Evolutionary conservation across 2,329 filamentous ascomycete genomes (phyloP).

Genomic region (Albifimbria verrucaria): DNA sequence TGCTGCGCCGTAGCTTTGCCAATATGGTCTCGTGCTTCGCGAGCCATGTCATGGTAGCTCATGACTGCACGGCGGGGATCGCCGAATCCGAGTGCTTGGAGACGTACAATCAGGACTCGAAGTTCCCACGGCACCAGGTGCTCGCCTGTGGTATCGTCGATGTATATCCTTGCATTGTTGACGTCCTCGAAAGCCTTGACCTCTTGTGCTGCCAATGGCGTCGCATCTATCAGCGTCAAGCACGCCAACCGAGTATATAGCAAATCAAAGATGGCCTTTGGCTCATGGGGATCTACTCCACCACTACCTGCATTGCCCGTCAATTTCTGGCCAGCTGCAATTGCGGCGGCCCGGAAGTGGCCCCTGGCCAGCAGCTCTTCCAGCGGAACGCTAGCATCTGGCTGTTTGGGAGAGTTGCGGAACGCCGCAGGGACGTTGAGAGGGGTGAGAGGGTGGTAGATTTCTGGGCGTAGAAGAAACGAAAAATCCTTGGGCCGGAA

Average conservation of each 20-base stretch:
- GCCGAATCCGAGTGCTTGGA: constrained; percentile 82
- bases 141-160: constrained; percentile 47
- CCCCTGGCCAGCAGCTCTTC: constrained; percentile 65
- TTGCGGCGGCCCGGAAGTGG: constrained; percentile 78
- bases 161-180: constrained; percentile 52
- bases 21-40: constrained; percentile 67
- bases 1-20: constrained; percentile 39
- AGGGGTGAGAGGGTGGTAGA: constrained; percentile 77
- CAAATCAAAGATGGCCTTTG: constrained; percentile 67
- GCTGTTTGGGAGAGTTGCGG: constrained; percentile 63
- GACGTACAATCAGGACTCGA: constrained; percentile 74
- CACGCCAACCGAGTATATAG: constrained; percentile 80
- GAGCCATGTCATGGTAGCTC: constrained; percentile 82
- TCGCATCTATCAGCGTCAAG: constrained; percentile 74
- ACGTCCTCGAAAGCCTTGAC: constrained; percentile 62
- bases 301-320: constrained; percentile 45
- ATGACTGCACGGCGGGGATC: constrained; percentile 83
- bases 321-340: constrained; percentile 60
- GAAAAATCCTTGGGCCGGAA: constrained; percentile 64
- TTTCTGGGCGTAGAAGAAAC: constrained; percentile 73
- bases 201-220: constrained; percentile 64
- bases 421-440: constrained; percentile 63
- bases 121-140: constrained; percentile 86
- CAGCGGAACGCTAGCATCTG: constrained; percentile 61
- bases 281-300: constrained; percentile 50